Conservation (phyloP, 805 yeast genomes). For the Spathaspora sp. region DNA sequence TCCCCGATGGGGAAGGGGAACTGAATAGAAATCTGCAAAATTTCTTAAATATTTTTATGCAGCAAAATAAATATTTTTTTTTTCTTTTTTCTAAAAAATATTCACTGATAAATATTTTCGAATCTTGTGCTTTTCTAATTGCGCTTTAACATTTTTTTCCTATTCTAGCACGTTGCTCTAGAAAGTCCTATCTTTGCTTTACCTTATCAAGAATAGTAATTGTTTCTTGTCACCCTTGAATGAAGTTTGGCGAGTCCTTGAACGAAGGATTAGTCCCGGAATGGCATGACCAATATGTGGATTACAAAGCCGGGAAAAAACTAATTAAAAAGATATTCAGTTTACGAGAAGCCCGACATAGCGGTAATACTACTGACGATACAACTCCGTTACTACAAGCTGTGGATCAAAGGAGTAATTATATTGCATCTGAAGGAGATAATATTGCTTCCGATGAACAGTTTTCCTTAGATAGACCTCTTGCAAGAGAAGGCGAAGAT, state of each 20-base stretch:
- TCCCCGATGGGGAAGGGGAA: too few species aligned
- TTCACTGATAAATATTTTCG: neutral
- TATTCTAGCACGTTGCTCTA: neutral
- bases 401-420: neutral
- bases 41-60: neutral
- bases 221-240: constrained; percentile 14
- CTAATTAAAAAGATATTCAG: constrained; percentile 34
- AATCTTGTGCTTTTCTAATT: neutral
- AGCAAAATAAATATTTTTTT: too few species aligned
- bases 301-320: constrained; percentile 61
- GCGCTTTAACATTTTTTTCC: neutral
- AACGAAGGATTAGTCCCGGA: constrained; percentile 75
- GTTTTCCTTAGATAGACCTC: neutral
- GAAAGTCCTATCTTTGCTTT: too few species aligned
- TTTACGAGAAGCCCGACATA: neutral
- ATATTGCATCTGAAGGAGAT: neutral
- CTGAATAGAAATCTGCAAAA: neutral
- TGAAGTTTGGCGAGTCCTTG: constrained; percentile 71
- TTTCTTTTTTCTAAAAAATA: neutral
- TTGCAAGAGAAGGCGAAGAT: neutral
- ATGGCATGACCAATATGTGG: constrained; percentile 81
- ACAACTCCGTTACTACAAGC: constrained; percentile 22
- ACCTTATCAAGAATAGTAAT: too few species aligned
- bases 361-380: constrained; percentile 10
- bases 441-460: neutral